Percentiles rank a stretch among this genome's conserved stretches.
phyloP scores from a whole-genome alignment of 768 basidiomycete species.

The Fomitopsis pulvina region DNA sequence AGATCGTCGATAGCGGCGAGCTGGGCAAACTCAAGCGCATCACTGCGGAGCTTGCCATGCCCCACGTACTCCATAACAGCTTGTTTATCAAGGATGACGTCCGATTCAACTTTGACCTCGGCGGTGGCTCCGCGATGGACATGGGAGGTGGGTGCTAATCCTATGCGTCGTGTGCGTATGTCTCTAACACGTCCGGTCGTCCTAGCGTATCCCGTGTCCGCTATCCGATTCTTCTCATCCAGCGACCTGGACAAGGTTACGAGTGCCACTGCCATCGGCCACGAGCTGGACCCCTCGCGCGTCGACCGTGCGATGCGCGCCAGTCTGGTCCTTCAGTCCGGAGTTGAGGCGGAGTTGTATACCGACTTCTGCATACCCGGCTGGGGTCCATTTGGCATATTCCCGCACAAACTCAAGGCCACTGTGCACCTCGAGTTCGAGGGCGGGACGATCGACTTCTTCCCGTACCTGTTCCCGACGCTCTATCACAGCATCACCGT shows the following conservation, averaged over 20 bases:
- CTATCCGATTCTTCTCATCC: conserved; percentile 15
- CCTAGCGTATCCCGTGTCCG: conserved; percentile 29
- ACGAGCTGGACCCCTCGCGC: background rate
- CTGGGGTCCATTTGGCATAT: conserved; percentile 14
- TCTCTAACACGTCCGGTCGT: no score
- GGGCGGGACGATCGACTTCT: conserved; percentile 31
- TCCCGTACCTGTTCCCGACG: conserved; percentile 35
- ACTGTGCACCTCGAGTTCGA: conserved; percentile 24
- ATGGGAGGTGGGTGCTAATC: conserved; percentile 41
- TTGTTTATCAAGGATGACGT: conserved; percentile 35
- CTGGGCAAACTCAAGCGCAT: conserved; percentile 46
- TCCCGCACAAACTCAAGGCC: conserved; percentile 22
- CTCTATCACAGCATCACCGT: conserved; percentile 41
- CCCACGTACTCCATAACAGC: conserved; percentile 25
- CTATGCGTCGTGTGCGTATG: no score
- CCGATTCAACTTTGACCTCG: conserved; percentile 45
- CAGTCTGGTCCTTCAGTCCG: conserved; percentile 18
- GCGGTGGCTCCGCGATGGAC: conserved; percentile 58
- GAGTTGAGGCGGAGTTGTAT: background rate
- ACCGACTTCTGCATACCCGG: conserved; percentile 7
- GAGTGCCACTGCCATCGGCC: conserved; percentile 6
- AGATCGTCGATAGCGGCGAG: conserved; percentile 47
- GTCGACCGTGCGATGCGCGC: conserved; percentile 22
- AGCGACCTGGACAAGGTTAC: conserved; percentile 2
- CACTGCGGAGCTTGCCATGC: conserved; percentile 27